These are phyloP conservation scores for Backusella tuberculispora DNA, from an alignment of 192 early-diverging fungal genomes.

Conservation along the genomic window DNA sequence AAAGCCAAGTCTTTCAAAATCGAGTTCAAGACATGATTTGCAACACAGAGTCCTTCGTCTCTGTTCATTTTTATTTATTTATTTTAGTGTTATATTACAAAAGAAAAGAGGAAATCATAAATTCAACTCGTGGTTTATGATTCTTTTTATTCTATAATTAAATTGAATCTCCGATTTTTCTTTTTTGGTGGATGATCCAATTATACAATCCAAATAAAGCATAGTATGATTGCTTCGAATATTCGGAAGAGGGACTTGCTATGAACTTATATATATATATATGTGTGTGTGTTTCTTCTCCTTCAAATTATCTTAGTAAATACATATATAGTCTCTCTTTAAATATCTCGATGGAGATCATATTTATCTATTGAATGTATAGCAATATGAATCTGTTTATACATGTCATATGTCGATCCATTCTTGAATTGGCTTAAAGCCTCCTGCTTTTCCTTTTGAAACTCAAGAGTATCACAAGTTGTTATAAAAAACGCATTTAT, in stretches of 20 bases:
- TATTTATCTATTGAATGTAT: too few species aligned
- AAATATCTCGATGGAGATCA: too few species aligned
- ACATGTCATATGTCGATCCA: neutral
- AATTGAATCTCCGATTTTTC: neutral
- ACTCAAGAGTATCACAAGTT: neutral
- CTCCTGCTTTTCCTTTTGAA: neutral
- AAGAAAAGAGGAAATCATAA: neutral
- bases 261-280: neutral
- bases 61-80: conserved; percentile 1
- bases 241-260: neutral
- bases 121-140: conserved; percentile 13
- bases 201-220: neutral
- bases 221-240: neutral
- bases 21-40: conserved; percentile 33
- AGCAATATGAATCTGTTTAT: too few species aligned
- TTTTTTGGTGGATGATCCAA: neutral
- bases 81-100: neutral
- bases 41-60: conserved; percentile 21
- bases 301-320: too few species aligned
- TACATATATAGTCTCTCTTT: too few species aligned
- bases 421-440: conserved; percentile 1
- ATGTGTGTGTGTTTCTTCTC: neutral
- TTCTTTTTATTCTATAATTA: neutral
- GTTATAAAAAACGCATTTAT: too few species aligned
- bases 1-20: conserved; percentile 35